Percentiles rank a stretch among this genome's conserved stretches.
Evolutionary conservation across 257 asterid species (phyloP).

Genomic region (Rehmannia glutinosa): DNA sequence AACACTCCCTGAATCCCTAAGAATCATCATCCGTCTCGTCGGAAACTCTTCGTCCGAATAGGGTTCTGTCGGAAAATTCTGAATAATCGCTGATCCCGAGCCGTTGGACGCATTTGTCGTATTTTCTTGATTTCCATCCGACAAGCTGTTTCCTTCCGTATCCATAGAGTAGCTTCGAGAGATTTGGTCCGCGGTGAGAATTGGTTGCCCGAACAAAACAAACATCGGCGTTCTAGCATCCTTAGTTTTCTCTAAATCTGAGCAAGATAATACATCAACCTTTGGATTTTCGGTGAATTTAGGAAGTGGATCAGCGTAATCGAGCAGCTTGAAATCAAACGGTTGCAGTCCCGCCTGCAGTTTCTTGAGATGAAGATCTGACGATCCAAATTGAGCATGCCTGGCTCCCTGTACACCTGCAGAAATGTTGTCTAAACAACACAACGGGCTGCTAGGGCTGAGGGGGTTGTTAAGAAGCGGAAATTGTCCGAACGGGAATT

Average conservation of each 20-base stretch:
- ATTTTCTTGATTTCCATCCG: constrained; percentile 36
- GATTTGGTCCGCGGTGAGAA: constrained; percentile 63
- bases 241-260: not conserved
- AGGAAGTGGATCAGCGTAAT: constrained; percentile 22
- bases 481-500: constrained; percentile 42
- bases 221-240: constrained; percentile 35
- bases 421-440: constrained; percentile 50
- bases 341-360: constrained; percentile 45
- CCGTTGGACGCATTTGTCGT: constrained; percentile 36
- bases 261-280: constrained; percentile 30
- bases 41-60: constrained; percentile 42
- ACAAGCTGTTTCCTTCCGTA: constrained; percentile 26
- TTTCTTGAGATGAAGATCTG: constrained; percentile 46
- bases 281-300: not conserved
- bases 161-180: constrained; percentile 38
- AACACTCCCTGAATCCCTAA: constrained; percentile 16
- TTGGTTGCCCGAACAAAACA: constrained; percentile 62
- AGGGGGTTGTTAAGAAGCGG: constrained; percentile 37
- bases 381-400: constrained; percentile 57
- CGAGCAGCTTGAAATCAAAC: constrained; percentile 39
- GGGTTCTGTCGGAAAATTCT: constrained; percentile 38
- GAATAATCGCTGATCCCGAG: constrained; percentile 57
- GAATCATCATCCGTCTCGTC: not conserved
- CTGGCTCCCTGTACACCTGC: constrained; percentile 98
- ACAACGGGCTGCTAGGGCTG: constrained; percentile 71